Evolutionary conservation across 371 early-diverging fungal genomes (phyloP), one percentile per base, ranked within the genome.

Genomic region (Choanephora cucurbitarum): DNA sequence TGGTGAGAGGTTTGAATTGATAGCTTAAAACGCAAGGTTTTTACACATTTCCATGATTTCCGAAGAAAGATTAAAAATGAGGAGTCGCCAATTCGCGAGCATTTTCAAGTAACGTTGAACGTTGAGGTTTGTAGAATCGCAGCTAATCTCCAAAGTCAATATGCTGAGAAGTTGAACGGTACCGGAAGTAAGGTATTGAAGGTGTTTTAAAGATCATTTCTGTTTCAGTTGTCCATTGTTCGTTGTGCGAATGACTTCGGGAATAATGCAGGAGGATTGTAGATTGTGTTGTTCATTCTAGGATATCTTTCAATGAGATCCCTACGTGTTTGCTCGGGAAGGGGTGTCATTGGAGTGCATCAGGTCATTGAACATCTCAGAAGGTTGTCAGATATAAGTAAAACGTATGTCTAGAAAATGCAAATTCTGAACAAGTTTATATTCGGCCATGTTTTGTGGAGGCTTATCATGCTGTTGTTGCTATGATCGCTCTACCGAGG

Each of bases 241-340:
- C 24, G 39, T 50, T 5, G 21, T 51, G 7, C 58, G 51, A 23
- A 45, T 51, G 28, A 51, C 51, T 14, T 45, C 18, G 9, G 58
- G 58, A 5, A 58, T 9, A 1, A 45, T 49, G 22, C 44, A 24
- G 50, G 44, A 6, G 57, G 44, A 15, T 44, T 28, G 24, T 57
- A 50, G 33, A 23, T 7, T 9, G 34, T n/a, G 15, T 44, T 23
- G 3, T 51, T 17, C 5, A 58, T 24, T 1, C 43, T 19, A 19
- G 61, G 62, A 33, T 60, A 66, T 11, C 17, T 22, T 44, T 57
- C 57, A 22, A 57, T 49, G 23, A 58, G 40, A 1, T 33, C 7
- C 24, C 19, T 17, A 37, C 58, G 53, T 21, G 49, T 41, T 2
- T 54, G 48, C 42, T 66, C 60, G 0, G 49, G 13, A 2, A 66